Conservation (phyloP, 1,284 basidiomycete species). For the Boletus subluridellus region DNA sequence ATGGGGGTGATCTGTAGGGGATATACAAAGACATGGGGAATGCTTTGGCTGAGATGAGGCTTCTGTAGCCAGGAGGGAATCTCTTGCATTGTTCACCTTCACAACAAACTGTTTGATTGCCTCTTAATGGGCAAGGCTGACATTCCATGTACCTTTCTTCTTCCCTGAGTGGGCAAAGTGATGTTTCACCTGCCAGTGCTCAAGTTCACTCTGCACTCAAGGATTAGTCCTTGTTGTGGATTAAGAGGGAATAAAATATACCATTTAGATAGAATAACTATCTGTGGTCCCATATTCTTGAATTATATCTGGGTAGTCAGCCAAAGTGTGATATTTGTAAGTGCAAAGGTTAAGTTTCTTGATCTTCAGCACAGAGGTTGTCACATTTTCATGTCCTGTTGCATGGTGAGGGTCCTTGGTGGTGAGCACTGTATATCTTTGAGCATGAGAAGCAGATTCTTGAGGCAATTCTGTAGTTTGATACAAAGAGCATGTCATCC, state of each 20-base stretch:
- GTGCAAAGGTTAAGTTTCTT: slow-evolving; percentile 29
- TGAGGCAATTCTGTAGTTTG: not conserved
- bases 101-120: not conserved
- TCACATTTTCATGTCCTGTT: rapidly evolving
- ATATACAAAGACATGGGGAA: not conserved
- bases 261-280: slow-evolving; percentile 12
- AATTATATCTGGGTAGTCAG: slow-evolving; percentile 31
- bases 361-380: not conserved
- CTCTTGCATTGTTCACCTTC: not conserved
- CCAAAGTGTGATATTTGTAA: slow-evolving; percentile 31
- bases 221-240: too few species aligned
- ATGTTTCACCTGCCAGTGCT: not conserved
- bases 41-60: not conserved
- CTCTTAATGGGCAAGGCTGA: not conserved
- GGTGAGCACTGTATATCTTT: not conserved
- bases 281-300: slow-evolving; percentile 14
- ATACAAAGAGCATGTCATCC: not conserved
- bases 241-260: not conserved
- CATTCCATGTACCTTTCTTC: not conserved
- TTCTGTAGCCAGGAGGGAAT: not conserved
- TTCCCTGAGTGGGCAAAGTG: not conserved
- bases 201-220: not conserved
- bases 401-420: not conserved
- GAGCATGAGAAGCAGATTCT: not conserved
- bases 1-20: too few species aligned